Base-by-base conservation (phyloP, 1,139 yeast species). In the Candida mesenterica region DNA sequence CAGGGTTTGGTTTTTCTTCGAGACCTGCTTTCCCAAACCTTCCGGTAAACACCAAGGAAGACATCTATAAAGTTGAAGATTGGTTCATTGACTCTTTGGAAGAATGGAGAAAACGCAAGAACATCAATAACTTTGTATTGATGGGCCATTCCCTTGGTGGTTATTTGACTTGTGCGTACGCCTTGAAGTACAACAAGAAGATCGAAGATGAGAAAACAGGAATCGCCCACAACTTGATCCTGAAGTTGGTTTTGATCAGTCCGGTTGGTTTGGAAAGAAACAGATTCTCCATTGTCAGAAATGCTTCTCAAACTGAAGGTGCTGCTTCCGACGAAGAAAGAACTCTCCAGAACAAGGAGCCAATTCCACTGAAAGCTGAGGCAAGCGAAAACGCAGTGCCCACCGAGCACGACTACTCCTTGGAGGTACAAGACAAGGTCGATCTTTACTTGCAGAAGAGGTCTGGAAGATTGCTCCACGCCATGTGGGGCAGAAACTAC, bases 81-180 rank as follows among this genome's bases (percentile, higher is more conserved):
- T 82, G 87, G 71, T 90, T 88, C 48, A 68, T 83, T 24, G 95
- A 87, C 46, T 68, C 90, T 1, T 57, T 92, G n/a, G 97, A 92
- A 53, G 68, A 66, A 43, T 92, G 98, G 98, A 71, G 97, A 44
- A 54, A 55, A 27, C 65, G 63, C 20, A 70, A 84, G 30, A 66
- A 70, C 0, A 59, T 85, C 28, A 65, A 71, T 4, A 74, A 74
- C 43, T 81, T 92, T 49, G 79, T 85, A 19, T 59, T 92, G 16
- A 72, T 92, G 41, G 97, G 96, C 1, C 98, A 92, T 59, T 89
- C 97, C 0, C 78, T 89, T 50, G 98, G 98, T 14, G 97, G 96
- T 0, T 89, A 89, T 51, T 61, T 92, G 40, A 81, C 94, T 16
- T 75, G 84, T 42, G 79, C 86, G 8, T 92, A 92, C 57, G 81